Evolutionary conservation across 495 filamentous ascomycete genomes (phyloP).

Genomic region (Symbiotaphrina buchneri): DNA sequence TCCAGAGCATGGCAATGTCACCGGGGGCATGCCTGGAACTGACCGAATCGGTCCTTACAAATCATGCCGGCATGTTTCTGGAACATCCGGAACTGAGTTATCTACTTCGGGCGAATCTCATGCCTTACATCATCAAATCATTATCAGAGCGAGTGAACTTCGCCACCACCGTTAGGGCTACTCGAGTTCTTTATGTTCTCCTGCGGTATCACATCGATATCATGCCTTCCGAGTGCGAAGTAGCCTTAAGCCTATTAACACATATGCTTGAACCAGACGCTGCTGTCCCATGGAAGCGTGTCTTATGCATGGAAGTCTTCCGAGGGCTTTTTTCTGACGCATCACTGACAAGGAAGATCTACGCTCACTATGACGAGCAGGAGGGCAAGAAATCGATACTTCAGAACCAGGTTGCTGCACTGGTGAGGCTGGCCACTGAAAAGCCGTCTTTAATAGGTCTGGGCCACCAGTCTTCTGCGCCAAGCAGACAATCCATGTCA

Average conservation of each 20-base stretch:
- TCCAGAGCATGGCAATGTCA: constrained; percentile 51
- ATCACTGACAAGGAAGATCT: constrained; percentile 56
- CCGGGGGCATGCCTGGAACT: constrained; percentile 73
- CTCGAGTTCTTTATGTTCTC: constrained; percentile 60
- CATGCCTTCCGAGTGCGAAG: constrained; percentile 59
- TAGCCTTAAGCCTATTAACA: constrained; percentile 63
- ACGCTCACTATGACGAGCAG: constrained; percentile 50
- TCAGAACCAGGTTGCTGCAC: constrained; percentile 54
- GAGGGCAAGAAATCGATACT: constrained; percentile 57
- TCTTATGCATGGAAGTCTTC: constrained; percentile 78
- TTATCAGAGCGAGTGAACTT: constrained; percentile 64
- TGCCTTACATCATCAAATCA: constrained; percentile 61
- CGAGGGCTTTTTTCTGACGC: constrained; percentile 65
- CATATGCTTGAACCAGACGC: constrained; percentile 74
- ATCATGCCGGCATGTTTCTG: constrained; percentile 60
- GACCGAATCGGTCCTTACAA: constrained; percentile 70
- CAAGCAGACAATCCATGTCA: constrained; percentile 20
- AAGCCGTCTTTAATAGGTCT: constrained; percentile 74
- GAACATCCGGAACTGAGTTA: constrained; percentile 61
- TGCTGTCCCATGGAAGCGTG: constrained; percentile 58
- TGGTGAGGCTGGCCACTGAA: constrained; percentile 77
- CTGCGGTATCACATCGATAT: constrained; percentile 54
- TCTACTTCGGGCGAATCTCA: constrained; percentile 52
- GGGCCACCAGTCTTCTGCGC: constrained; percentile 64
- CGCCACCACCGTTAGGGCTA: constrained; percentile 57